Conservation (phyloP, 352 stramenopile species). For the Pythium guiyangense region DNA sequence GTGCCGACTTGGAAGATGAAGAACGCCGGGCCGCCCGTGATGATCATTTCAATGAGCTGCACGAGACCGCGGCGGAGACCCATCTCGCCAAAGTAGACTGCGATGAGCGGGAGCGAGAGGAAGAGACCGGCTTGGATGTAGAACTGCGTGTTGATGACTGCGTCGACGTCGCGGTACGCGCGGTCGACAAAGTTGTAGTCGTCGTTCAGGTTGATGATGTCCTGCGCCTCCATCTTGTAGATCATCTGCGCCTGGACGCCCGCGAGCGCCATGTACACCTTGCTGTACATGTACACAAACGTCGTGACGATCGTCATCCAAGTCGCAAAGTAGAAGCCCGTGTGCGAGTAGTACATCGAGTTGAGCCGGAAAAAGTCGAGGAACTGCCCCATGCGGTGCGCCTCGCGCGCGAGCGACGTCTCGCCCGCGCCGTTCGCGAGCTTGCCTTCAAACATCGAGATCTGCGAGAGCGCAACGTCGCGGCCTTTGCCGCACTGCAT, state of each 20-base stretch:
- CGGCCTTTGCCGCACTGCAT: constrained; percentile 86
- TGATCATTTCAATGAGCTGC: constrained; percentile 72
- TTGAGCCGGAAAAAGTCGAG: constrained; percentile 85
- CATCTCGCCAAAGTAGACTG: constrained; percentile 79
- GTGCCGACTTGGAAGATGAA: constrained; percentile 85
- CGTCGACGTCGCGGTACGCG: constrained; percentile 53
- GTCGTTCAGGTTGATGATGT: constrained; percentile 65
- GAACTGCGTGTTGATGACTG: constrained; percentile 81
- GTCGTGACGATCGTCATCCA: constrained; percentile 88
- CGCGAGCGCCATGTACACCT: constrained; percentile 74
- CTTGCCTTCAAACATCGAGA: constrained; percentile 87
- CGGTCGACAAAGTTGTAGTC: constrained; percentile 49
- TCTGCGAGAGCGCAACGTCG: constrained; percentile 81
- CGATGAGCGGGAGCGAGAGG: constrained; percentile 71
- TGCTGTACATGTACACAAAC: constrained; percentile 86
- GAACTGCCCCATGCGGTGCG: constrained; percentile 82
- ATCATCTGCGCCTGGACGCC: constrained; percentile 71
- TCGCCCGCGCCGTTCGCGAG: constrained; percentile 79
- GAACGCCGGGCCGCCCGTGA: constrained; percentile 64
- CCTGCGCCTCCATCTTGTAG: constrained; percentile 67
- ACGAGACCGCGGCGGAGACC: constrained; percentile 61
- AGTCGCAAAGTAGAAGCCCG: constrained; percentile 81
- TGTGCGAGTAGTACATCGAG: constrained; percentile 88
- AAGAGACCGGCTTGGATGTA: constrained; percentile 82
- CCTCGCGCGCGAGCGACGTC: constrained; percentile 70